phyloP scores from a whole-genome alignment of 371 early-diverging fungal species.

The Apophysomyces variabilis region DNA sequence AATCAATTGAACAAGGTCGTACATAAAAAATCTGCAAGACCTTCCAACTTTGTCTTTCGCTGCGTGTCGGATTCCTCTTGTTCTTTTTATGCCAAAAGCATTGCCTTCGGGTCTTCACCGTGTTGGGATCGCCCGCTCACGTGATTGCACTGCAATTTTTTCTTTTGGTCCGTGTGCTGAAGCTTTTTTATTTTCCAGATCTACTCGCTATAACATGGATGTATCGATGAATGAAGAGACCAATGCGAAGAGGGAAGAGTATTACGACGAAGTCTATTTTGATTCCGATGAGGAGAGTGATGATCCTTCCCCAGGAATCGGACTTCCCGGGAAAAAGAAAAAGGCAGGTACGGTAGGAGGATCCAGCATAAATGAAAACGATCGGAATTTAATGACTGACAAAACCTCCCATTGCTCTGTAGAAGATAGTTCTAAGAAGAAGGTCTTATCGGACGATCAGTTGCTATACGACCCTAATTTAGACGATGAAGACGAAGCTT shows the following conservation, averaged over 20 bases:
- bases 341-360: background rate
- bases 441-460: conserved; percentile 21
- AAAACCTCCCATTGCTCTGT: background rate
- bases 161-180: too few species aligned
- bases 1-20: too few species aligned
- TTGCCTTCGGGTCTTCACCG: too few species aligned
- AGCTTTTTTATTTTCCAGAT: too few species aligned
- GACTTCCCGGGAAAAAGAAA: conserved; percentile 13
- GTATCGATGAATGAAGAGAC: too few species aligned
- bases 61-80: too few species aligned
- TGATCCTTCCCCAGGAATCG: conserved; percentile 20
- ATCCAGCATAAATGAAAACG: background rate
- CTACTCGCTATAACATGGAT: too few species aligned
- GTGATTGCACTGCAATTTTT: too few species aligned
- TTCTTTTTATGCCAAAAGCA: too few species aligned
- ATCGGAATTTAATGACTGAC: conserved; percentile 16
- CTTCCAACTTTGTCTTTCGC: too few species aligned
- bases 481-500: conserved; percentile 61
- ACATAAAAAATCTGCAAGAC: too few species aligned
- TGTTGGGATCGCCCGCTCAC: too few species aligned
- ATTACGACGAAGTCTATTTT: conserved; percentile 56
- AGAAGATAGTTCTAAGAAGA: background rate
- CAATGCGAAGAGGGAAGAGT: conserved; percentile 15
- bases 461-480: conserved; percentile 62
- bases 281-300: conserved; percentile 51